Percentiles rank a stretch among this genome's conserved stretches.
Conservation (phyloP, 169 alveolate species). For the Perkinsus olseni region DNA sequence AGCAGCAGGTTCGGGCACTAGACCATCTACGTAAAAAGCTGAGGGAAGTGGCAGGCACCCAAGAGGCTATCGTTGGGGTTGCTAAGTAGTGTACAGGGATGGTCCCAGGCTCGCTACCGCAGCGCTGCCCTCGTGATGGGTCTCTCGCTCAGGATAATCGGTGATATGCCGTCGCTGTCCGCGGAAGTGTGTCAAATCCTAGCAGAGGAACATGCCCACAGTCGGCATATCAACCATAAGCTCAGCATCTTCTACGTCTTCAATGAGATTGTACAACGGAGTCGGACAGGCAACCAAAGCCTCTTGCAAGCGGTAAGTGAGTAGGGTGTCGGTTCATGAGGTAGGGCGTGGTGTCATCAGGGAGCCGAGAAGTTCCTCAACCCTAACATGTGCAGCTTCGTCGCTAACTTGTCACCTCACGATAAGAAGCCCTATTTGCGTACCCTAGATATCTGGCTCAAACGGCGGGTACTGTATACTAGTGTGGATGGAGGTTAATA, state of each 20-base stretch:
- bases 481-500: not conserved
- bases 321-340: not conserved
- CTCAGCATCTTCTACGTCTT: not conserved
- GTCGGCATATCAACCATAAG: not conserved
- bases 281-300: not conserved
- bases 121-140: not conserved
- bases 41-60: not conserved
- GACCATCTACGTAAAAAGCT: not conserved
- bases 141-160: not conserved
- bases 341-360: not conserved
- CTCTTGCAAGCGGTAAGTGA: not conserved
- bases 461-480: not conserved
- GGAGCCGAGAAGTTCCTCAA: not conserved
- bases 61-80: not conserved
- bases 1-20: not conserved
- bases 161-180: not conserved
- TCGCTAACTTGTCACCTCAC: not conserved
- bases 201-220: not conserved
- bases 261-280: not conserved
- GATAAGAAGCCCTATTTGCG: not conserved
- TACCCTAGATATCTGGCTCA: not conserved
- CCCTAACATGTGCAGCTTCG: not conserved
- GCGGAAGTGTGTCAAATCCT: not conserved
- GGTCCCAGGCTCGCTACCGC: too few species aligned
- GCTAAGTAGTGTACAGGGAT: not conserved